Evolutionary conservation across 345 rosid genomes (phyloP).

Genomic region (Gossypium ekmanianum): DNA sequence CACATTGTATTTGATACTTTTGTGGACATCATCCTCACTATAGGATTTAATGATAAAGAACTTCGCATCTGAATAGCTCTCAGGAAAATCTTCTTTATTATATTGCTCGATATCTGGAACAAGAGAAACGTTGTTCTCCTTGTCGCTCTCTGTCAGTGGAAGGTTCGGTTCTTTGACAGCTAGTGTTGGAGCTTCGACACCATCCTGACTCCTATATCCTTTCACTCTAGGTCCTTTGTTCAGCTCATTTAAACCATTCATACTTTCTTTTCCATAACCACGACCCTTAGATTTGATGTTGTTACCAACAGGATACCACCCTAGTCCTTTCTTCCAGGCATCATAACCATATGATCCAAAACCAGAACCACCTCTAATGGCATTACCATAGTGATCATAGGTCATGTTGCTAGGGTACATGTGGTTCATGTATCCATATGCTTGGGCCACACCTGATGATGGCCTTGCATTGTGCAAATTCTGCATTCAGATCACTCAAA

Average conservation of each 20-base stretch:
- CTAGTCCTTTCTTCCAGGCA: slow-evolving; percentile 55
- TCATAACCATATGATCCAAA: slow-evolving; percentile 54
- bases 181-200: slow-evolving; percentile 21
- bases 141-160: slow-evolving; percentile 22
- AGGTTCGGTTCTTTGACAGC: slow-evolving; percentile 32
- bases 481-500: slow-evolving; percentile 21
- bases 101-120: slow-evolving; percentile 38
- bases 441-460: slow-evolving; percentile 33
- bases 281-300: slow-evolving; percentile 50
- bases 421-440: slow-evolving; percentile 44
- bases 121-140: slow-evolving; percentile 28
- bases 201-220: slow-evolving; percentile 43
- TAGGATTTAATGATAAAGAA: slow-evolving; percentile 75
- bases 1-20: slow-evolving; percentile 64
- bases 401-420: slow-evolving; percentile 45
- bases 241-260: slow-evolving; percentile 68
- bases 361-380: slow-evolving; percentile 40
- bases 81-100: slow-evolving; percentile 52
- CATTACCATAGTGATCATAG: slow-evolving; percentile 52
- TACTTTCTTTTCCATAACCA: slow-evolving; percentile 52
- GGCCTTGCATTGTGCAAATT: slow-evolving; percentile 41
- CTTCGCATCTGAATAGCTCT: slow-evolving; percentile 48
- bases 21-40: slow-evolving; percentile 83
- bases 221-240: slow-evolving; percentile 73
- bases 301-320: slow-evolving; percentile 57